A percentile compares a stretch with the other conserved stretches of the same genome.
phyloP scores from a whole-genome alignment of 2,329 filamentous ascomycete species.

The Plectosphaerella plurivora region DNA sequence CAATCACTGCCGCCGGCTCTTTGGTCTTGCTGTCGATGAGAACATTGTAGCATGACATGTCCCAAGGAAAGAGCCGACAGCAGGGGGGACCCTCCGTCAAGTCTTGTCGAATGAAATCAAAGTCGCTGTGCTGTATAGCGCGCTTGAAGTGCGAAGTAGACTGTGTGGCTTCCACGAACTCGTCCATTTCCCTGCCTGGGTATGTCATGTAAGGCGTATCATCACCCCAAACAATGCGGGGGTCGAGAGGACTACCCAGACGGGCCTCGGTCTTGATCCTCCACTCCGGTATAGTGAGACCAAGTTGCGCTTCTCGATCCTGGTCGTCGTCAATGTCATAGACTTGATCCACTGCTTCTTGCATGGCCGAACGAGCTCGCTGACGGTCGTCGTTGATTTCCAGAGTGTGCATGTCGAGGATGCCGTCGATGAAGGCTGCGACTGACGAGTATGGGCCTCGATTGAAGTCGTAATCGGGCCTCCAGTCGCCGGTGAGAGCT shows the following conservation, averaged over 20 bases:
- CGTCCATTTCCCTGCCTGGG: neutral
- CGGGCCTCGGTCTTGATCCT: neutral
- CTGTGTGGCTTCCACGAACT: neutral
- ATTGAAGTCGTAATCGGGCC: neutral
- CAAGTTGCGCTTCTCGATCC: neutral
- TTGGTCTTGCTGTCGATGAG: neutral
- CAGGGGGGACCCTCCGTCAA: neutral
- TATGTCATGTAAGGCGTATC: neutral
- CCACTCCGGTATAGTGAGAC: neutral
- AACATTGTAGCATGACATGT: neutral
- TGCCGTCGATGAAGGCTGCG: neutral
- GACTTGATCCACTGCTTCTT: neutral
- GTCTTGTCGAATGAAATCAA: neutral
- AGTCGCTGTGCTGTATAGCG: neutral
- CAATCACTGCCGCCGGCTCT: neutral
- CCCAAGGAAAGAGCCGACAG: neutral
- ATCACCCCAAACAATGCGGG: neutral
- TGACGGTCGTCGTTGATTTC: neutral
- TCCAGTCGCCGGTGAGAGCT: neutral
- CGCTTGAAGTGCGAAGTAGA: neutral
- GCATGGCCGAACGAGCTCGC: neutral
- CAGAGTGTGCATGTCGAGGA: neutral
- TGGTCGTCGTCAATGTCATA: neutral
- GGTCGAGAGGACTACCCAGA: neutral
- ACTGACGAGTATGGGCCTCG: neutral